Percentiles rank a stretch among this genome's conserved stretches.
These are phyloP conservation scores for Bryopsis sp. DNA, from an alignment of 139 green algal species.

Conservation along the genomic window DNA sequence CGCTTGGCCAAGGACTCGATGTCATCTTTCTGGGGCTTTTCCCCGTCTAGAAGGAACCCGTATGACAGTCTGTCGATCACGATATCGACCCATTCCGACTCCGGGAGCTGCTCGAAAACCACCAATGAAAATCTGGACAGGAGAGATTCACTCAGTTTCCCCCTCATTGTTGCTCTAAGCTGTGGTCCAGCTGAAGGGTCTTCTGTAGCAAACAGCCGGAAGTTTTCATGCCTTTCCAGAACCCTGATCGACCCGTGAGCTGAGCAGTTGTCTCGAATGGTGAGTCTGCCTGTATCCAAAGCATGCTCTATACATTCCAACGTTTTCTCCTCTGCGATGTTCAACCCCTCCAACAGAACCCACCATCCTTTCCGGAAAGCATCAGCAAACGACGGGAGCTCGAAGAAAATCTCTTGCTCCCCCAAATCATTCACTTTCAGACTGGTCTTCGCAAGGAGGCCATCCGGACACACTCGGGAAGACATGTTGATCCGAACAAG, in stretches of 20 bases:
- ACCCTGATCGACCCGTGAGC: slow-evolving; percentile 1
- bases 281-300: slow-evolving; percentile 30
- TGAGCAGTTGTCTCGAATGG: background rate
- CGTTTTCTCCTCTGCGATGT: slow-evolving; percentile 53
- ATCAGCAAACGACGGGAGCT: slow-evolving; percentile 25
- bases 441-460: slow-evolving; percentile 7
- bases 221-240: slow-evolving; percentile 56
- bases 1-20: background rate
- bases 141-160: slow-evolving; percentile 22
- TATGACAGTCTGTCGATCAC: background rate
- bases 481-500: slow-evolving; percentile 35
- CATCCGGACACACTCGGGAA: slow-evolving; percentile 8
- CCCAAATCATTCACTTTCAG: slow-evolving; percentile 8
- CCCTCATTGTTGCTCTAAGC: slow-evolving; percentile 21
- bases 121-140: slow-evolving; percentile 22
- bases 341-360: slow-evolving; percentile 90
- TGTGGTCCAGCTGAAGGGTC: slow-evolving; percentile 60
- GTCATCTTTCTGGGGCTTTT: background rate
- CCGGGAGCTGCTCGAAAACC: slow-evolving; percentile 26
- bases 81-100: slow-evolving; percentile 24
- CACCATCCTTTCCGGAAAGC: slow-evolving; percentile 51
- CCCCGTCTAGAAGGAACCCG: background rate
- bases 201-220: slow-evolving; percentile 85
- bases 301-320: slow-evolving; percentile 29
- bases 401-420: slow-evolving; percentile 3